Evolutionary conservation across 2,329 filamentous ascomycete species (phyloP).

Genomic region (Epichloe gansuensis): DNA sequence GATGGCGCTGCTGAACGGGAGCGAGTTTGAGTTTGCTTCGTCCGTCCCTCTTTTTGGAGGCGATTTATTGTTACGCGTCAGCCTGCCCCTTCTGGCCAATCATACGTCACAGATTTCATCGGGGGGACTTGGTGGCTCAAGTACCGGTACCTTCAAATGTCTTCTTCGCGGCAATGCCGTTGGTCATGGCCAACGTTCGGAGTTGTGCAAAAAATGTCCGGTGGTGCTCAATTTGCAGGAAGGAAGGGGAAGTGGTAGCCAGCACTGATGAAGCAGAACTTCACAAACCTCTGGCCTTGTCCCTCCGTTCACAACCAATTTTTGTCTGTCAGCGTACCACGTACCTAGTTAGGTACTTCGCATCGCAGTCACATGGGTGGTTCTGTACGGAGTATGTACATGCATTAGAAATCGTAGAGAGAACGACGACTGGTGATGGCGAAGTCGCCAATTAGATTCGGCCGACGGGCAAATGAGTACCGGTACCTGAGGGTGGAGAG

Average conservation of each 20-base stretch:
- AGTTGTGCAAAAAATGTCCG: too few relatives aligned
- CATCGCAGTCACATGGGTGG: too few relatives aligned
- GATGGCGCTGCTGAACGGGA: slow-evolving; percentile 1
- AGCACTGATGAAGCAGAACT: neutral
- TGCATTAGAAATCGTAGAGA: neutral
- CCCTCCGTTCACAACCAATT: neutral
- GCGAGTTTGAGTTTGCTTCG: slow-evolving; percentile 1
- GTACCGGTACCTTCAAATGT: slow-evolving; percentile 4
- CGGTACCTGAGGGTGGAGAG: slow-evolving; percentile 9
- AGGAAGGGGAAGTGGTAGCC: neutral
- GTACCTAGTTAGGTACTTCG: too few relatives aligned
- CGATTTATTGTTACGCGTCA: slow-evolving; percentile 24
- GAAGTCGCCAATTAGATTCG: neutral
- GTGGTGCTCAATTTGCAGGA: too few relatives aligned
- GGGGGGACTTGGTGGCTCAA: neutral
- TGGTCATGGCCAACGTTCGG: too few relatives aligned
- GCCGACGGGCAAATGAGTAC: slow-evolving; percentile 3
- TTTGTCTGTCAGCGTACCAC: neutral
- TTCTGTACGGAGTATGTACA: too few relatives aligned
- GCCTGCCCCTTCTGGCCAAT: slow-evolving; percentile 20
- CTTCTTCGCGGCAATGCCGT: too few relatives aligned
- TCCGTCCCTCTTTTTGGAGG: slow-evolving; percentile 6
- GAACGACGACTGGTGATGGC: slow-evolving; percentile 6
- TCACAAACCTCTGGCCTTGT: neutral
- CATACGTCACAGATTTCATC: slow-evolving; percentile 5